Evolutionary conservation across 371 early-diverging fungal species (phyloP).

Genomic region (Mucor racemosus): DNA sequence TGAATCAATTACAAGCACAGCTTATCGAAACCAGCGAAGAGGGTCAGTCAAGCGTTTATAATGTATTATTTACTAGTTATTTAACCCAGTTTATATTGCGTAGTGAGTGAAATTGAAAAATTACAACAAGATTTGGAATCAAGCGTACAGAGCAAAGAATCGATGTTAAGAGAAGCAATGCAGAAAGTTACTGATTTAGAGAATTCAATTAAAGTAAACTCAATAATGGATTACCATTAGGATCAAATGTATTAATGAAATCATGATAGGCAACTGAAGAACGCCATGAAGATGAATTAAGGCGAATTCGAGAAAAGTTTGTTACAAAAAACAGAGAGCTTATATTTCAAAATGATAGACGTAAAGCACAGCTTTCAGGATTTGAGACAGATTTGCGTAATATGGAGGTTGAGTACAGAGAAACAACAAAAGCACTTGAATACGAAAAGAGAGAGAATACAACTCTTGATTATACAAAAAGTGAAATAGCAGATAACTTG

Average conservation of each 20-base stretch:
- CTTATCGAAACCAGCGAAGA: slow-evolving; percentile 34
- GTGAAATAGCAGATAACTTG: background rate
- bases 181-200: slow-evolving; percentile 56
- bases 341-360: slow-evolving; percentile 2
- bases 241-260: no score
- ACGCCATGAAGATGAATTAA: slow-evolving; percentile 11
- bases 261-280: slow-evolving; percentile 8
- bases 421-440: background rate
- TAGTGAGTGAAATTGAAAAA: slow-evolving; percentile 60
- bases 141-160: slow-evolving; percentile 61
- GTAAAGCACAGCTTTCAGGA: background rate
- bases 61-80: no score
- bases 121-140: slow-evolving; percentile 56
- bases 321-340: slow-evolving; percentile 11
- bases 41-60: slow-evolving; percentile 22
- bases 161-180: slow-evolving; percentile 56
- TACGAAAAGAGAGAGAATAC: slow-evolving; percentile 9
- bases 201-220: slow-evolving; percentile 36
- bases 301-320: slow-evolving; percentile 9
- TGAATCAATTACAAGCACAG: slow-evolving; percentile 49
- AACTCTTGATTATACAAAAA: background rate
- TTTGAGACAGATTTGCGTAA: background rate
- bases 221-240: background rate
- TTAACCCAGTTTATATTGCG: no score
- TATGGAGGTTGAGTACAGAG: background rate